These are phyloP conservation scores for Apostasia shenzhenica DNA, from an alignment of 106 monocot species.

Conservation along the genomic window DNA sequence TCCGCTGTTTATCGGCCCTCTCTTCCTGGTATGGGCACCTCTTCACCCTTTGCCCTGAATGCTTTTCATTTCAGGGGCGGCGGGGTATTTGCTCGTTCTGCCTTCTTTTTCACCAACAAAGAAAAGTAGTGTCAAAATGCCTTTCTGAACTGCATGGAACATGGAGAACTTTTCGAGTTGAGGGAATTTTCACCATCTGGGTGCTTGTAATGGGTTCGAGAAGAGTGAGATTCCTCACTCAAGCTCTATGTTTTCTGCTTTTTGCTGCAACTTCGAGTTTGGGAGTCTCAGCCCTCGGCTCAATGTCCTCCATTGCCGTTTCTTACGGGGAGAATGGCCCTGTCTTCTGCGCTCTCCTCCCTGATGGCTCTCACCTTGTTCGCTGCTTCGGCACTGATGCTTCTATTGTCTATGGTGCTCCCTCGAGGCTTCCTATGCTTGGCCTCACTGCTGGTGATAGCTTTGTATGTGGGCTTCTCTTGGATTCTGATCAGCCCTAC, in stretches of 20 bases:
- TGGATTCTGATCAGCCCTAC: constrained; percentile 74
- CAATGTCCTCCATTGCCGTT: constrained; percentile 95
- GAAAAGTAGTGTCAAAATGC: neutral
- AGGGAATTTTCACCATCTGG: neutral
- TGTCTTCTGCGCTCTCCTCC: constrained; percentile 69
- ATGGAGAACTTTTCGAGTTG: neutral
- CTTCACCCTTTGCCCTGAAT: neutral
- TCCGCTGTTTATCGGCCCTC: neutral
- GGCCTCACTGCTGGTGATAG: constrained; percentile 85
- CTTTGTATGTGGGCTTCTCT: constrained; percentile 84
- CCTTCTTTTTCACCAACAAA: neutral
- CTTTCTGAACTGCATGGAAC: neutral
- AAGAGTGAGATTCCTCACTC: constrained; percentile 5
- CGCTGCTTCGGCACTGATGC: constrained; percentile 84
- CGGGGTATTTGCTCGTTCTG: too few species aligned
- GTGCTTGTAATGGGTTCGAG: neutral
- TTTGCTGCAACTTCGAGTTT: neutral
- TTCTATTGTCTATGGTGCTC: constrained; percentile 92
- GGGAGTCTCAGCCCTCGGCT: constrained; percentile 59
- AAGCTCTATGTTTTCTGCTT: constrained; percentile 24
- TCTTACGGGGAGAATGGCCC: constrained; percentile 93
- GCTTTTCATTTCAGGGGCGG: neutral
- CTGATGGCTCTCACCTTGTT: constrained; percentile 69
- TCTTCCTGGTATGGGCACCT: neutral
- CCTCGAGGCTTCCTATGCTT: constrained; percentile 47